Conservation (phyloP, 2,329 filamentous ascomycete species). For the Boeremia exigua region DNA sequence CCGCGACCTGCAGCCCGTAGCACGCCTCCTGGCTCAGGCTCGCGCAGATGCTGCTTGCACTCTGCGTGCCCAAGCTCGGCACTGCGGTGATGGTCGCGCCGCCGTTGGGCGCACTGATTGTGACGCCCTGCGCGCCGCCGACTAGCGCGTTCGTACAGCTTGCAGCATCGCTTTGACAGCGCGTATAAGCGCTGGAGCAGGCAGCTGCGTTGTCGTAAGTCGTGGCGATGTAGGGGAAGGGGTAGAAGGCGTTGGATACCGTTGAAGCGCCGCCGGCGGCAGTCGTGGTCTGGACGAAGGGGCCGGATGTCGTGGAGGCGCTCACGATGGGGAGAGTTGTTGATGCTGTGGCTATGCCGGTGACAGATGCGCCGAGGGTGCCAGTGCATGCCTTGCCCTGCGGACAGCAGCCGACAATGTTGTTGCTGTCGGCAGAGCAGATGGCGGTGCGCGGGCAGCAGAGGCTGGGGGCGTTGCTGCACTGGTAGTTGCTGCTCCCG, state of each 20-base stretch:
- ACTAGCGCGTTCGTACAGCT: conserved; percentile 52
- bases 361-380: conserved; percentile 45
- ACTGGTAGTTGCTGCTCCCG: conserved; percentile 59
- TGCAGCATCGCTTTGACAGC: conserved; percentile 56
- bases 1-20: conserved; percentile 55
- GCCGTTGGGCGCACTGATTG: conserved; percentile 56
- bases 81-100: conserved; percentile 58
- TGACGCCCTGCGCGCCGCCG: conserved; percentile 58
- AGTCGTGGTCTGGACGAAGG: conserved; percentile 33
- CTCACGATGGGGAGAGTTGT: conserved; percentile 24
- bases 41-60: conserved; percentile 40
- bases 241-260: conserved; percentile 58
- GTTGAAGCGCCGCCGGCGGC: conserved; percentile 38
- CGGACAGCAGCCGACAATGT: conserved; percentile 68
- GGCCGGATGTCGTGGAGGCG: conserved; percentile 25
- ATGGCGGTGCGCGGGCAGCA: conserved; percentile 62
- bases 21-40: conserved; percentile 55
- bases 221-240: conserved; percentile 61
- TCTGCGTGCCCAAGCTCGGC: conserved; percentile 35
- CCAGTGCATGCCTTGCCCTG: conserved; percentile 64
- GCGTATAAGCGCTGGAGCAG: conserved; percentile 62
- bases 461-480: conserved; percentile 59
- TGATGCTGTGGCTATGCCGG: conserved; percentile 18
- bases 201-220: conserved; percentile 58
- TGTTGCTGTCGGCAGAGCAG: conserved; percentile 62